Evolutionary conservation across 805 yeast species (phyloP).

Genomic region (Candida silvicultrix): DNA sequence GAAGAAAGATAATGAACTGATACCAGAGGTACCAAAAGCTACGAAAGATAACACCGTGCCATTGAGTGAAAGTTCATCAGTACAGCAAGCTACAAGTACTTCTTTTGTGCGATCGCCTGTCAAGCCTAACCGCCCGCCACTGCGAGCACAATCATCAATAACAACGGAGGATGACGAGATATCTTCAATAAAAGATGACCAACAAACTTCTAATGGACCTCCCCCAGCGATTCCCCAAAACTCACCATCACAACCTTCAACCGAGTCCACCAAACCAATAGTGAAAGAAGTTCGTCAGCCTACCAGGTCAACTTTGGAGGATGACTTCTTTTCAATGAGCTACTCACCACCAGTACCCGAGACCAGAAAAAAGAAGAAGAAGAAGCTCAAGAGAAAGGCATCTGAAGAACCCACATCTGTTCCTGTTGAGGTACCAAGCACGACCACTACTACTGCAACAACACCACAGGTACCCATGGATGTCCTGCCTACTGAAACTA

Average conservation of each 20-base stretch:
- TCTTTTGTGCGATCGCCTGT: no score
- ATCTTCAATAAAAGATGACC: no score
- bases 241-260: background rate
- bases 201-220: background rate
- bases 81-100: no score
- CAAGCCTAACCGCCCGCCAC: no score
- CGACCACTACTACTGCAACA: background rate
- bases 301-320: slow-evolving; percentile 8
- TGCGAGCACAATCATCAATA: no score
- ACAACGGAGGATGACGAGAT: no score
- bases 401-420: background rate
- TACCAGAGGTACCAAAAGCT: no score
- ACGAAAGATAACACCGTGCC: no score
- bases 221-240: background rate
- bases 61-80: no score
- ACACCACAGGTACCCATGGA: no score
- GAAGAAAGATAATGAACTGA: no score
- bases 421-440: background rate
- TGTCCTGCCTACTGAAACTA: no score
- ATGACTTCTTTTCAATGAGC: slow-evolving; percentile 23
- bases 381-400: slow-evolving; percentile 2
- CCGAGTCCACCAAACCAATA: background rate
- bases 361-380: slow-evolving; percentile 13
- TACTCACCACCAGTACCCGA: background rate
- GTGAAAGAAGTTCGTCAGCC: background rate